Evolutionary conservation across 805 yeast species (phyloP).

Genomic region (Nakazawaea molendinolei): DNA sequence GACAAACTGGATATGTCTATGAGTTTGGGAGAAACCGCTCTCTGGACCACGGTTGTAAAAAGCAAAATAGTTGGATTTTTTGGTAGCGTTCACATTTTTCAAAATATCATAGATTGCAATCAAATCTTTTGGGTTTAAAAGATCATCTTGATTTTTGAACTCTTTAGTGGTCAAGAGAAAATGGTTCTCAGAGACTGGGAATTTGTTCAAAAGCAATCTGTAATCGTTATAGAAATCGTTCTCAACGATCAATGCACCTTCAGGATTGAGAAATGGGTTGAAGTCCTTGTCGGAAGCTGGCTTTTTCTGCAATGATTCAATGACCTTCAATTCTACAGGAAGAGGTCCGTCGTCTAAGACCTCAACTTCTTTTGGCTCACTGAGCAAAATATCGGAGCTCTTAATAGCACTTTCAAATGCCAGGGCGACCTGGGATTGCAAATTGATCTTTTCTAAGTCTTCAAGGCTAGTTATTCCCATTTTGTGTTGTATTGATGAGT

Average conservation of each 20-base stretch:
- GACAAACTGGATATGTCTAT: constrained; percentile 87
- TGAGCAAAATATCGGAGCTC: not conserved
- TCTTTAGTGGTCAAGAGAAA: constrained; percentile 71
- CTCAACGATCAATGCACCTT: constrained; percentile 61
- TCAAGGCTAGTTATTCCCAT: not conserved
- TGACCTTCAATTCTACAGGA: constrained; percentile 16
- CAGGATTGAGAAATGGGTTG: constrained; percentile 80
- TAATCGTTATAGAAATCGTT: constrained; percentile 46
- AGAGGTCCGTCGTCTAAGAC: constrained; percentile 2
- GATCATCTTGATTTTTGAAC: constrained; percentile 64
- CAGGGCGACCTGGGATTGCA: constrained; percentile 23
- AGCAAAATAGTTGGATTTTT: constrained; percentile 42
- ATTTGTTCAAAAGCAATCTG: constrained; percentile 75
- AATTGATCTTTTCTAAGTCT: constrained; percentile 14
- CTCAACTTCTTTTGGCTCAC: constrained; percentile 8
- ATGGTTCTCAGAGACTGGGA: constrained; percentile 77
- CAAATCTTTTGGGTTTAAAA: constrained; percentile 69
- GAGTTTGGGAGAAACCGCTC: constrained; percentile 93
- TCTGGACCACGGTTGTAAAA: constrained; percentile 85
- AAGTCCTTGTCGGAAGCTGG: constrained; percentile 32
- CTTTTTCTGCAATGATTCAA: constrained; percentile 21
- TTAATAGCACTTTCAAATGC: constrained; percentile 2
- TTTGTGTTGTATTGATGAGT: not conserved
- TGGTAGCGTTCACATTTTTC: constrained; percentile 33
- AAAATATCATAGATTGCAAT: constrained; percentile 51